phyloP scores from a whole-genome alignment of 306 rosid species.

The Cucurbita maxima region DNA sequence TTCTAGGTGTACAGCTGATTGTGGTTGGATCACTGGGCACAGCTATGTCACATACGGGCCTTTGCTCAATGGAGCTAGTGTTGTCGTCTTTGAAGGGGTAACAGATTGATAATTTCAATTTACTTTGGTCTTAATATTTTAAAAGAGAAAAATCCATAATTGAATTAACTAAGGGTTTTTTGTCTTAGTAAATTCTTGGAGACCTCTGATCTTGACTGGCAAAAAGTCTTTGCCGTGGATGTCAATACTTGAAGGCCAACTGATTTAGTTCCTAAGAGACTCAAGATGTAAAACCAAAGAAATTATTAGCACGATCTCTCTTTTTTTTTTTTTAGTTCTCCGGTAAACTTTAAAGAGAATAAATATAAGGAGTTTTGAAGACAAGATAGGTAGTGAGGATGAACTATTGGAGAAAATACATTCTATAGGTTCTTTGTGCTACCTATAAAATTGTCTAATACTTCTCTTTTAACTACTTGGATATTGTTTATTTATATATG shows the following conservation, averaged over 20 bases:
- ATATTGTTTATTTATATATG: neutral
- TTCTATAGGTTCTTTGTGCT: neutral
- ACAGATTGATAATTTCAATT: constrained; percentile 9
- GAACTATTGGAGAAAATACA: neutral
- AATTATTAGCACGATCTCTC: neutral
- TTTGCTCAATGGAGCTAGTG: constrained; percentile 74
- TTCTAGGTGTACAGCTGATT: constrained; percentile 93
- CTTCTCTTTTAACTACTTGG: neutral
- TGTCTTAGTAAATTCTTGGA: neutral
- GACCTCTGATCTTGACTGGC: neutral
- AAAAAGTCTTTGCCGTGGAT: neutral
- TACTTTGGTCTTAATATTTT: constrained; percentile 7
- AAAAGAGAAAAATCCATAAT: neutral
- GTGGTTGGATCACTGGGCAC: constrained; percentile 99
- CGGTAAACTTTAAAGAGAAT: neutral
- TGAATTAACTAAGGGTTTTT: neutral
- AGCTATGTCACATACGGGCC: constrained; percentile 98
- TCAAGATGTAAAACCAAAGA: neutral
- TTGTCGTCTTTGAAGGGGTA: constrained; percentile 85
- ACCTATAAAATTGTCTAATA: neutral
- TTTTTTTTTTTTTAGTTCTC: neutral
- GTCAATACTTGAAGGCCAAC: neutral
- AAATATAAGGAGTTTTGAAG: neutral
- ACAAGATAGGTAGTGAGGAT: neutral
- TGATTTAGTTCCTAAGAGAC: neutral